Conservation (phyloP, 2,329 filamentous ascomycete genomes). For the Cladophialophora immunda region DNA sequence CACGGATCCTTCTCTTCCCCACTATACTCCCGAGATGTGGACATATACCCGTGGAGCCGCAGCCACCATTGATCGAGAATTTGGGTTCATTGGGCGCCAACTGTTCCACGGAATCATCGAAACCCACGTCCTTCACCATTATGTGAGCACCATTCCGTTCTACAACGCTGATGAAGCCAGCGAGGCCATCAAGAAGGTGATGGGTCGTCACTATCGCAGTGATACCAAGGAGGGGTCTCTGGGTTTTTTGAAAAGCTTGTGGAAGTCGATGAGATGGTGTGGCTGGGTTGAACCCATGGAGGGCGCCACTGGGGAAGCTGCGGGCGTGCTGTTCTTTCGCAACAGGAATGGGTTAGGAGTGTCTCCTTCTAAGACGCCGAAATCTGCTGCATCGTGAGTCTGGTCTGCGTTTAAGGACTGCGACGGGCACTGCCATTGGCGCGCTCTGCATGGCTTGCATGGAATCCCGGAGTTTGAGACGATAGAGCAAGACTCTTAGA, state of each 20-base stretch:
- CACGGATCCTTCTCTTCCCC: constrained; percentile 91
- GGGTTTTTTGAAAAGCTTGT: constrained; percentile 87
- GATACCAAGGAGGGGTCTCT: constrained; percentile 78
- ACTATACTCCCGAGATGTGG: constrained; percentile 88
- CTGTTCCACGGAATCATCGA: constrained; percentile 96
- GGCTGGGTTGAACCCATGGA: constrained; percentile 96
- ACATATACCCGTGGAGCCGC: constrained; percentile 93
- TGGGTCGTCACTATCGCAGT: constrained; percentile 93
- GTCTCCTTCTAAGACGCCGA: constrained; percentile 48
- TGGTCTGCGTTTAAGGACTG: neutral
- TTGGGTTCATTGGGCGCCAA: constrained; percentile 91
- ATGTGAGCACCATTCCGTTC: constrained; percentile 94
- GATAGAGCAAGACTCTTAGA: constrained; percentile 3
- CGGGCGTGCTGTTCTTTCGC: constrained; percentile 91
- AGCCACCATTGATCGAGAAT: constrained; percentile 95
- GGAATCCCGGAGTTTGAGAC: neutral
- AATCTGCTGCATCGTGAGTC: constrained; percentile 23
- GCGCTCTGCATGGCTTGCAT: constrained; percentile 12
- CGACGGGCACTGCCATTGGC: constrained; percentile 1
- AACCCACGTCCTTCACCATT: constrained; percentile 98
- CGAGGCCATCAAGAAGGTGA: constrained; percentile 91
- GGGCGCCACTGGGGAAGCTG: constrained; percentile 79
- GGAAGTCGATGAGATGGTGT: constrained; percentile 82
- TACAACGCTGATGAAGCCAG: constrained; percentile 95
- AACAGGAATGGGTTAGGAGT: constrained; percentile 89